Evolutionary conservation across 2,329 filamentous ascomycete genomes (phyloP).

Genomic region (Beauveria pseudobassiana): DNA sequence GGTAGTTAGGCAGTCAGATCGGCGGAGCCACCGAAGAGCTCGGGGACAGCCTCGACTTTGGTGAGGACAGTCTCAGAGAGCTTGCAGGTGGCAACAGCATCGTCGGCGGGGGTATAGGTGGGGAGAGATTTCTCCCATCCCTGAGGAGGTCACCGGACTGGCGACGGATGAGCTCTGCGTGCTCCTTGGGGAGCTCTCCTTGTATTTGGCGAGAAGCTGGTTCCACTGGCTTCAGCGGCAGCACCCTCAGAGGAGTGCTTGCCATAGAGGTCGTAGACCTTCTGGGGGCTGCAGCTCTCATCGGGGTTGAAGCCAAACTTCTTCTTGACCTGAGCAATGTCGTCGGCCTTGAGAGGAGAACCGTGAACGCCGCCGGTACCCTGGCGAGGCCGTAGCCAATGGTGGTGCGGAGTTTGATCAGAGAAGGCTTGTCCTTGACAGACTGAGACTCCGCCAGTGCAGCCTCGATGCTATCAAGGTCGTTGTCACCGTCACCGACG

Average conservation of each 20-base stretch:
- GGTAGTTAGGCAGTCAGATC: constrained; percentile 97
- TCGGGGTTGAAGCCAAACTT: constrained; percentile 96
- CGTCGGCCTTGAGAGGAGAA: constrained; percentile 88
- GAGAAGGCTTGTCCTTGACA: constrained; percentile 90
- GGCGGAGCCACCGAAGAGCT: constrained; percentile 91
- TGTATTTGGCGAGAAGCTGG: constrained; percentile 82
- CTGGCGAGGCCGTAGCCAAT: constrained; percentile 96
- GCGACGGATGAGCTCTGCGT: constrained; percentile 75
- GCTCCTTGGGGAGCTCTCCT: constrained; percentile 65
- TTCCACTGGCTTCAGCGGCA: constrained; percentile 91
- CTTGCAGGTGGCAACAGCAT: constrained; percentile 87
- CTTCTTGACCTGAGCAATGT: constrained; percentile 86
- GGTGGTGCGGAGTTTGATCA: constrained; percentile 95
- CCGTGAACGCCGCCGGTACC: constrained; percentile 96
- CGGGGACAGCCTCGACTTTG: constrained; percentile 82
- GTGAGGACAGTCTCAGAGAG: constrained; percentile 89
- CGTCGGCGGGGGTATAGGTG: constrained; percentile 78
- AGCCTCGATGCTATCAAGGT: constrained; percentile 79
- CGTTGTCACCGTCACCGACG: constrained; percentile 82
- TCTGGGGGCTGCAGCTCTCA: constrained; percentile 87
- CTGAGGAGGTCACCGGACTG: constrained; percentile 74
- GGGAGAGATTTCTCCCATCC: constrained; percentile 95
- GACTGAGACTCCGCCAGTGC: constrained; percentile 80
- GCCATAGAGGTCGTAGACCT: constrained; percentile 87
- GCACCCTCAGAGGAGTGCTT: constrained; percentile 82